Conservation (phyloP, 148 eudicot genomes). For the Camellia sinensis region DNA sequence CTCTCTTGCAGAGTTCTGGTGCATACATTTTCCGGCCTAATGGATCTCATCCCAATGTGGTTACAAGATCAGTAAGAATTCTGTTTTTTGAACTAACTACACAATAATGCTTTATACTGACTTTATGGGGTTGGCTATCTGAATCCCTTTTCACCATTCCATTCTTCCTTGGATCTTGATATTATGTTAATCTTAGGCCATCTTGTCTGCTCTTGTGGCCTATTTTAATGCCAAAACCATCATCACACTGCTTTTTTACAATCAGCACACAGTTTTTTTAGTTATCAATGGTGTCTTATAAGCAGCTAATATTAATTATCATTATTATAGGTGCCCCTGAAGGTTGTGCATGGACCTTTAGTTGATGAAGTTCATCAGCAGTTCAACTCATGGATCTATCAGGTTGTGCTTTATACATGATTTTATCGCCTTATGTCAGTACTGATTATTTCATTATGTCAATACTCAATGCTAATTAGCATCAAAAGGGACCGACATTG, state of each 20-base stretch:
- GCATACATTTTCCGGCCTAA: conserved; percentile 77
- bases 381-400: conserved; percentile 72
- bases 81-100: background rate
- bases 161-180: background rate
- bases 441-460: background rate
- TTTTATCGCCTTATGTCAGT: background rate
- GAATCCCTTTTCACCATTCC: background rate
- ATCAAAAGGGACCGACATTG: conserved; percentile 9
- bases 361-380: conserved; percentile 85
- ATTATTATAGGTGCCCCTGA: conserved; percentile 45
- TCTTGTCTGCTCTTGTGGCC: background rate
- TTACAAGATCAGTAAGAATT: conserved; percentile 52
- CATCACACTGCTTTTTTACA: background rate
- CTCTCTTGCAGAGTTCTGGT: conserved; percentile 61
- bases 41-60: conserved; percentile 35
- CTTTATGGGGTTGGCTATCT: background rate
- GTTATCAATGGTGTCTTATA: background rate
- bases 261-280: background rate
- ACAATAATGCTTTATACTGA: background rate
- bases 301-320: background rate
- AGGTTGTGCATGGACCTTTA: conserved; percentile 66
- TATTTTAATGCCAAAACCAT: background rate
- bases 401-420: conserved; percentile 37
- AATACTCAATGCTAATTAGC: background rate
- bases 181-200: background rate